Conservation (phyloP, 192 early-diverging fungal genomes). For the Ramicandelaber brevisporus region DNA sequence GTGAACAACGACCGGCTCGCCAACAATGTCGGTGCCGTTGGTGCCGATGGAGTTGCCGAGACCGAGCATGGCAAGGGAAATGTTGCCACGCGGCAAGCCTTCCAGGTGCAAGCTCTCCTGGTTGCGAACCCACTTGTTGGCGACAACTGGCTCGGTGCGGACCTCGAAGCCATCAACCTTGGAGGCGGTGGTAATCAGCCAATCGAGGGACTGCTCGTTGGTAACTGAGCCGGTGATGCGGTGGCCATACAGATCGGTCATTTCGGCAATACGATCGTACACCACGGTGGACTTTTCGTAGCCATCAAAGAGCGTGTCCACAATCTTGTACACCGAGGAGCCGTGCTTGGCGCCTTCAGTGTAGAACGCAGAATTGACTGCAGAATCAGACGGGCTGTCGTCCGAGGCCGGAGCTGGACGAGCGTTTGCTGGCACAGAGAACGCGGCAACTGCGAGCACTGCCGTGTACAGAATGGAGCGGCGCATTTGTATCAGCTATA, state of each 20-base stretch:
- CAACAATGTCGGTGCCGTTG: conserved; percentile 12
- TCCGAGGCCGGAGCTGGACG: too few species aligned
- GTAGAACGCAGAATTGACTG: too few species aligned
- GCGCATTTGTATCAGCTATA: too few species aligned
- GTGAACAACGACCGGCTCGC: conserved; percentile 17
- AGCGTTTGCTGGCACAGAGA: too few species aligned
- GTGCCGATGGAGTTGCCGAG: conserved; percentile 23
- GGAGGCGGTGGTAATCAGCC: conserved; percentile 20
- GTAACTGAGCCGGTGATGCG: conserved; percentile 22
- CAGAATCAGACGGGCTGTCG: too few species aligned
- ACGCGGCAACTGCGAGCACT: too few species aligned
- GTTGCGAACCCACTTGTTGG: conserved; percentile 21
- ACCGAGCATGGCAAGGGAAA: conserved; percentile 20
- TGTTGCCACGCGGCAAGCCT: conserved; percentile 16
- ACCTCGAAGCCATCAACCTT: conserved; percentile 14
- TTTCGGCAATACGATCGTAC: conserved; percentile 32
- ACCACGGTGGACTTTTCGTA: conserved; percentile 14
- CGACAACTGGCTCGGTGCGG: conserved; percentile 24
- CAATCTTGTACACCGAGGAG: too few species aligned
- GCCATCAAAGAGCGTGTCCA: too few species aligned
- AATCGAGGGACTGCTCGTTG: conserved; percentile 21
- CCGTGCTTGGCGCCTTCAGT: too few species aligned
- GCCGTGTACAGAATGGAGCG: too few species aligned
- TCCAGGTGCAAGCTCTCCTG: conserved; percentile 22
- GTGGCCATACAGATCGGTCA: conserved; percentile 30